Percentiles rank a stretch among this genome's conserved stretches.
phyloP scores from a whole-genome alignment of 2,329 filamentous ascomycete species.

The Epichloe hybrida region DNA sequence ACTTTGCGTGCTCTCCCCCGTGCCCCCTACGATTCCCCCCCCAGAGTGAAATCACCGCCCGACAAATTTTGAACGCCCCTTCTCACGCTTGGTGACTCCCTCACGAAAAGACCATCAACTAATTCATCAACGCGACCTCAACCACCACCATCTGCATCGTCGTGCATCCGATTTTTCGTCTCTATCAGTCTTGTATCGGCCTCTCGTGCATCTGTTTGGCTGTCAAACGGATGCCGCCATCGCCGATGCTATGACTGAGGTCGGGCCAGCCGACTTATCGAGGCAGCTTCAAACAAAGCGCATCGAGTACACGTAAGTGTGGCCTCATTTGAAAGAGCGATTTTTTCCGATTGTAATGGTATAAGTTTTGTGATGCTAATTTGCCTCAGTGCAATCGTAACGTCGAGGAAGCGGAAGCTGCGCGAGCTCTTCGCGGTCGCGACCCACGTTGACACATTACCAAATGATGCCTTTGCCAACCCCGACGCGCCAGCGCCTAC shows the following conservation, averaged over 20 bases:
- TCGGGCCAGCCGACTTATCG: constrained; percentile 51
- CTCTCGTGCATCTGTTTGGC: constrained; percentile 40
- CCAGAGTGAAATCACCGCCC: constrained; percentile 9
- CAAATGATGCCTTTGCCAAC: constrained; percentile 43
- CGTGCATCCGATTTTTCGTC: constrained; percentile 15
- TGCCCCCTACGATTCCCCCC: background rate
- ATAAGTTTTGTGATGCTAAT: constrained; percentile 31
- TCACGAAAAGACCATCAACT: constrained; percentile 13
- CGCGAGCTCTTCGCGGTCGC: constrained; percentile 73
- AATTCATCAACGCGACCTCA: constrained; percentile 18
- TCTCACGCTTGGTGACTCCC: constrained; percentile 15
- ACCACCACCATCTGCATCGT: constrained; percentile 19
- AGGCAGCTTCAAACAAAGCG: constrained; percentile 53
- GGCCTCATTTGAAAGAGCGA: constrained; percentile 29
- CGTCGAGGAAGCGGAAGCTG: constrained; percentile 81
- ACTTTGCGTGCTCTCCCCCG: background rate
- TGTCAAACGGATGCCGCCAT: constrained; percentile 56
- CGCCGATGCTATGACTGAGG: constrained; percentile 59
- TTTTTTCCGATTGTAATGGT: constrained; percentile 37
- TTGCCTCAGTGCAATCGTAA: constrained; percentile 51
- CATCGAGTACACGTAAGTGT: constrained; percentile 46
- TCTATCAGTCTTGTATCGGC: constrained; percentile 13
- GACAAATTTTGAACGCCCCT: constrained; percentile 20
- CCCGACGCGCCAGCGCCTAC: constrained; percentile 41
- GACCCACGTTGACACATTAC: constrained; percentile 51